phyloP scores from a whole-genome alignment of 1,139 yeast genomes.

The Candida dubliniensis region DNA sequence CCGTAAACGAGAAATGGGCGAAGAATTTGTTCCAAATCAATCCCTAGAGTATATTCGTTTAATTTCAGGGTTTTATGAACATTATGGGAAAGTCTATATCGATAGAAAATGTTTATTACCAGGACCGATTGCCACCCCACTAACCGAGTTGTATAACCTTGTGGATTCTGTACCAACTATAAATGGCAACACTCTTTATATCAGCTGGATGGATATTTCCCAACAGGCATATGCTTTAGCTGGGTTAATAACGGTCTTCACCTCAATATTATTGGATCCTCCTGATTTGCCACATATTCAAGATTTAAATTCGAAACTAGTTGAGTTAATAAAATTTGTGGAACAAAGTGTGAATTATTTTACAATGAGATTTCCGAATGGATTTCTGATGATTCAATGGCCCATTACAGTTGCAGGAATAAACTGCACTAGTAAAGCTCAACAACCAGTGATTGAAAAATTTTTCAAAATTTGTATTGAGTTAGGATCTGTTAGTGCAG shows the following conservation, averaged over 20 bases:
- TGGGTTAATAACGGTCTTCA: slow-evolving; percentile 27
- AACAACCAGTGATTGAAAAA: slow-evolving; percentile 39
- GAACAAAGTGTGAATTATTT: slow-evolving; percentile 18
- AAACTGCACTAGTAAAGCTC: slow-evolving; percentile 43
- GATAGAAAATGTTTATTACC: slow-evolving; percentile 10
- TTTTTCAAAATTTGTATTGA: slow-evolving; percentile 39
- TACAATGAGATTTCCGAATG: slow-evolving; percentile 19
- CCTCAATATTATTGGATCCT: slow-evolving; percentile 28
- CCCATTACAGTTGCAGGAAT: slow-evolving; percentile 58
- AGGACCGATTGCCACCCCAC: slow-evolving; percentile 4
- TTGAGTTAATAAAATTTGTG: slow-evolving; percentile 24
- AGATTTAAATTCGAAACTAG: slow-evolving; percentile 24
- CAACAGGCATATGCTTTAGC: slow-evolving; percentile 34
- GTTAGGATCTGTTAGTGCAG: slow-evolving; percentile 51
- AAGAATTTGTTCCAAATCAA: slow-evolving; percentile 12
- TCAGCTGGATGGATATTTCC: slow-evolving; percentile 37
- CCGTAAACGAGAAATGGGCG: slow-evolving; percentile 28
- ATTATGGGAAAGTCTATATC: slow-evolving; percentile 13
- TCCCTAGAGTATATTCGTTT: slow-evolving; percentile 24
- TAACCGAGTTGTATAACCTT: slow-evolving; percentile 9
- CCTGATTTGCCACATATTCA: slow-evolving; percentile 33
- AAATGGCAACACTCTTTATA: slow-evolving; percentile 6
- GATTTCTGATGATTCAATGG: slow-evolving; percentile 51
- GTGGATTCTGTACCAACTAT: slow-evolving; percentile 11
- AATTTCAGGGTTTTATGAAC: slow-evolving; percentile 25